These are phyloP conservation scores for Whalleya microplaca DNA, from an alignment of 2,329 filamentous ascomycete species.

Conservation along the genomic window DNA sequence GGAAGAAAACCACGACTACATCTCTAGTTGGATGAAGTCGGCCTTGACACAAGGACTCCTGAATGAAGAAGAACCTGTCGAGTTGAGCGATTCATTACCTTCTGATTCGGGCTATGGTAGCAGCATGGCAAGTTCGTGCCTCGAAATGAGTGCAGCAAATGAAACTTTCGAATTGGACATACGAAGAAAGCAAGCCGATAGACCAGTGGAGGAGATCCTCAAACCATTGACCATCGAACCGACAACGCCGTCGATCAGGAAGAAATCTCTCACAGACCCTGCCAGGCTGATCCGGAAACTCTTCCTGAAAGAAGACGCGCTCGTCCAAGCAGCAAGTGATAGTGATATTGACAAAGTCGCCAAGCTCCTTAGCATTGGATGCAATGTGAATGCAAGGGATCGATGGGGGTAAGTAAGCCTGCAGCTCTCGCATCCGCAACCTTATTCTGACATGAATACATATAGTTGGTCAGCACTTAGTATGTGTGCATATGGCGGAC, in stretches of 20 bases:
- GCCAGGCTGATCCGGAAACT: conserved; percentile 29
- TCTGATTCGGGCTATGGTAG: conserved; percentile 30
- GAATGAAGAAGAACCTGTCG: conserved; percentile 25
- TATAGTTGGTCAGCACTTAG: conserved; percentile 32
- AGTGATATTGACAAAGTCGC: conserved; percentile 30
- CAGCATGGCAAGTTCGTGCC: conserved; percentile 17
- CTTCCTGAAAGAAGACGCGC: conserved; percentile 32
- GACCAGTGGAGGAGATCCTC: conserved; percentile 19
- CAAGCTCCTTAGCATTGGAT: conserved; percentile 30
- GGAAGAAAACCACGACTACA: conserved; percentile 33
- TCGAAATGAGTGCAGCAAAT: conserved; percentile 27
- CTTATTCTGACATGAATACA: conserved; percentile 5
- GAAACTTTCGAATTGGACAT: conserved; percentile 33
- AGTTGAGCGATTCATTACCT: conserved; percentile 4
- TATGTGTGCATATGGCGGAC: conserved; percentile 34
- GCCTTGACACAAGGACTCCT: conserved; percentile 31
- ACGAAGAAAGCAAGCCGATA: conserved; percentile 19
- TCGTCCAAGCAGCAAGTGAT: conserved; percentile 36
- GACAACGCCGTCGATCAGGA: conserved; percentile 14
- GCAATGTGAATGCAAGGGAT: conserved; percentile 35
- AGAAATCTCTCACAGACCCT: conserved; percentile 22
- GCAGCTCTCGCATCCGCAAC: background rate
- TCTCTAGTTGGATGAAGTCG: conserved; percentile 31
- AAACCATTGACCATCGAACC: conserved; percentile 17
- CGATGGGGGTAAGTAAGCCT: conserved; percentile 30